Base-by-base conservation (phyloP, 345 rosid species). In the Excoecaria agallocha region DNA sequence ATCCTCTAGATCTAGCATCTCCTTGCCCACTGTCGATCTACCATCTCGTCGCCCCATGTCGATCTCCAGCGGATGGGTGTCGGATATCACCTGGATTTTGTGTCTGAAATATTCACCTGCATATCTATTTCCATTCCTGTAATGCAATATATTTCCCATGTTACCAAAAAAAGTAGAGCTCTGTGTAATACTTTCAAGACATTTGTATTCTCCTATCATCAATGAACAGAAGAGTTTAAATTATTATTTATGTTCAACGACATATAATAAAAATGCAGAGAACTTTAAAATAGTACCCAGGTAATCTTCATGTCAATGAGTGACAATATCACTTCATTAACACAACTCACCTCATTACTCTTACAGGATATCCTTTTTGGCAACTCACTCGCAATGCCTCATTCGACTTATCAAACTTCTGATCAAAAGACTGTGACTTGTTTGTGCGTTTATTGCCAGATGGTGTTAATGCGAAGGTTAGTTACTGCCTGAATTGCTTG, bases 381-480 rank as follows among this genome's bases (percentile, higher is more conserved):
- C 97, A 93, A 78, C 98, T 91, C 9, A 86, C 22, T 69, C 86
- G 77, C 5, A 91, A 78, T 50, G 98, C 91, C 80, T 84, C 88
- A 58, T 91, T 93, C 49, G 4, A 6, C 68, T 86, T 86, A 0
- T 66, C 82, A 76, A 91, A 93, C 24, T 56, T 64, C 76, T 93
- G 95, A 72, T 91, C 95, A 76, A 81, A 91, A 1, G 97, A 85
- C 48, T 93, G 98, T 1, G 62, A 74, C 65, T 86, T 87, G 76
- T 84, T 90, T 19, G 93, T 90, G n/a, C 94, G 78, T 55, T 81
- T 93, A 73, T 93, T 93, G 8, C 93, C 90, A 2, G n/a, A n/a
- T n/a, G n/a, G n/a, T n/a, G n/a, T n/a, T n/a, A n/a, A n/a, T n/a
- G n/a, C n/a, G n/a, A n/a, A n/a, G n/a, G n/a, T n/a, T n/a, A n/a